These are phyloP conservation scores for Neonectria magnoliae DNA, from an alignment of 2,329 filamentous ascomycete genomes.

Conservation along the genomic window DNA sequence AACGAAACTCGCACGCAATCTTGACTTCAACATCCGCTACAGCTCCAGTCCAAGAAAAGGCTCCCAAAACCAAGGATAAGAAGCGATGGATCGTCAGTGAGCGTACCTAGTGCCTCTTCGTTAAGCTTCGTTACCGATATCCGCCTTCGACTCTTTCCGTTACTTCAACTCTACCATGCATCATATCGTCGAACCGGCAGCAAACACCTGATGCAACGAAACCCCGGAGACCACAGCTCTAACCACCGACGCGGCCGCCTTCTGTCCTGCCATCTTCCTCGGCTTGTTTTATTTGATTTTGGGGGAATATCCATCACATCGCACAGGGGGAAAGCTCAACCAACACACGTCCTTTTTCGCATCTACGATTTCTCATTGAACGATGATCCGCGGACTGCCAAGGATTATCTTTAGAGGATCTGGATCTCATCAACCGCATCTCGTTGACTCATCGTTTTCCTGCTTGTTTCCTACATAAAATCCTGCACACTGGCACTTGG, in stretches of 20 bases:
- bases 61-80: slow-evolving; percentile 51
- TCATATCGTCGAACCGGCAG: slow-evolving; percentile 23
- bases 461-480: not conserved
- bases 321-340: not conserved
- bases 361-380: not conserved
- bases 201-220: slow-evolving; percentile 32
- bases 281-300: slow-evolving; percentile 25
- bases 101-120: slow-evolving; percentile 50
- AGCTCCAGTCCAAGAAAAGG: slow-evolving; percentile 34
- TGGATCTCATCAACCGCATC: not conserved
- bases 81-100: slow-evolving; percentile 59
- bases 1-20: slow-evolving; percentile 39
- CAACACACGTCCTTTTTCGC: not conserved
- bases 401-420: not conserved
- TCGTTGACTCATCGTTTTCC: not conserved
- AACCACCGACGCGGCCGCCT: slow-evolving; percentile 35
- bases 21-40: slow-evolving; percentile 35
- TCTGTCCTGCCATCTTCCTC: slow-evolving; percentile 25
- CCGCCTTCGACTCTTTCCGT: slow-evolving; percentile 11
- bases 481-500: not conserved
- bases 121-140: slow-evolving; percentile 14
- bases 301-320: slow-evolving; percentile 10
- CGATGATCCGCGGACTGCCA: not conserved
- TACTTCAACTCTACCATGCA: slow-evolving; percentile 7
- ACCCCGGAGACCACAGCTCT: slow-evolving; percentile 17